Conservation (phyloP, 495 filamentous ascomycete species). For the Tuber brumale region DNA sequence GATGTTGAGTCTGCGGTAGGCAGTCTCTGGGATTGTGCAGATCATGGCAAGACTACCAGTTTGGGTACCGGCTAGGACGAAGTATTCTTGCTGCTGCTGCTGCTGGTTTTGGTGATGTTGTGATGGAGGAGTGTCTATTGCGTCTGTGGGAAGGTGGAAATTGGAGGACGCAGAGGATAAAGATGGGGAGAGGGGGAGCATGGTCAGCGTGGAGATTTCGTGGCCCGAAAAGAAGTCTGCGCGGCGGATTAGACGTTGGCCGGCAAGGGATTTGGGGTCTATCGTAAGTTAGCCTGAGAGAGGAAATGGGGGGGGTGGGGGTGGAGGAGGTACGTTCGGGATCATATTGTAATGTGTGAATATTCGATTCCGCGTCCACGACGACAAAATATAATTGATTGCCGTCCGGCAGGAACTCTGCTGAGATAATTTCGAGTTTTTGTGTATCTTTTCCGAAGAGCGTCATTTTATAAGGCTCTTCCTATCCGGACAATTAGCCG, state of each 20-base stretch:
- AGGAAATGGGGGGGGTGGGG: not conserved
- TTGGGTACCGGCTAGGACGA: constrained; percentile 62
- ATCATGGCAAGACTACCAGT: constrained; percentile 72
- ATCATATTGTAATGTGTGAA: constrained; percentile 88
- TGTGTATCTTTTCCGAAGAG: constrained; percentile 80
- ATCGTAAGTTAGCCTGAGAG: constrained; percentile 10
- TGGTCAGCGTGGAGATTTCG: constrained; percentile 62
- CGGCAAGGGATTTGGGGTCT: constrained; percentile 92
- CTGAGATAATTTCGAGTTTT: constrained; percentile 68
- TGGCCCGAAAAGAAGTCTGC: constrained; percentile 83
- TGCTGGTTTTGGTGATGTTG: constrained; percentile 33
- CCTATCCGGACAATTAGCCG: constrained; percentile 42
- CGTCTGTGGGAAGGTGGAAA: constrained; percentile 40
- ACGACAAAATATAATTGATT: constrained; percentile 75
- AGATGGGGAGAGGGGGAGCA: constrained; percentile 57
- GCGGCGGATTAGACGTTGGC: constrained; percentile 75
- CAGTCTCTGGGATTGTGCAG: constrained; percentile 66
- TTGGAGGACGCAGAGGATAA: constrained; percentile 40
- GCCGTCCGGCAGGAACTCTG: constrained; percentile 83
- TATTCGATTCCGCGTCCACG: constrained; percentile 73
- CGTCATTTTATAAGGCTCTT: constrained; percentile 91
- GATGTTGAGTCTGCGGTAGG: constrained; percentile 76
- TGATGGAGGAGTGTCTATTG: constrained; percentile 15
- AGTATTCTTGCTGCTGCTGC: constrained; percentile 42
- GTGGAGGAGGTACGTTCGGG: constrained; percentile 59